These are phyloP conservation scores for Puccinellia tenuiflora DNA, from an alignment of 176 grass and related monocot genomes.

Conservation along the genomic window DNA sequence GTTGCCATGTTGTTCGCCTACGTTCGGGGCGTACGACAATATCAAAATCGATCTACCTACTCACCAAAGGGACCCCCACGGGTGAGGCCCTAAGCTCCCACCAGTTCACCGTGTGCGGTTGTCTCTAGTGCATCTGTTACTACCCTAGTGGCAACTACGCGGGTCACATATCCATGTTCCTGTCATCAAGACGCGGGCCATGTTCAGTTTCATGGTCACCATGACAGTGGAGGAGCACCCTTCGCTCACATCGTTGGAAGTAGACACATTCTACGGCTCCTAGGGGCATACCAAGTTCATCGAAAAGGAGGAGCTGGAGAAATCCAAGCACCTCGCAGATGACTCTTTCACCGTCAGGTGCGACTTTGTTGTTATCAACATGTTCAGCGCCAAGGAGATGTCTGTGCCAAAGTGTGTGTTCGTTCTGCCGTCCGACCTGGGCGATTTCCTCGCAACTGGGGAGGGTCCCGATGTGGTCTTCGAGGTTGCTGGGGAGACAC, in stretches of 20 bases:
- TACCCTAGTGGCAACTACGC: too few relatives aligned
- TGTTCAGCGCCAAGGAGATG: neutral
- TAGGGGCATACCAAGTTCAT: neutral
- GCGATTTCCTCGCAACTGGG: neutral
- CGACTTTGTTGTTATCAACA: neutral
- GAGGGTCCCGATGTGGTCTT: neutral
- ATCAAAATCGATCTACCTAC: too few relatives aligned
- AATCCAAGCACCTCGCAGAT: neutral
- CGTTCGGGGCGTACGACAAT: too few relatives aligned
- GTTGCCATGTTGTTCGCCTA: too few relatives aligned
- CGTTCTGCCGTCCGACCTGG: constrained; percentile 17
- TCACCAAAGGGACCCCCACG: too few relatives aligned
- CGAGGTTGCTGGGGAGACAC: neutral
- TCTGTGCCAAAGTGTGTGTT: neutral
- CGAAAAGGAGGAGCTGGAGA: neutral
- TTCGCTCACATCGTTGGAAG: neutral
- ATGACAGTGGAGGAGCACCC: neutral
- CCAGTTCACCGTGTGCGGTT: too few relatives aligned
- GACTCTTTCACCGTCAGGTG: neutral
- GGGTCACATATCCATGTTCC: too few relatives aligned
- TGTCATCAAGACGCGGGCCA: too few relatives aligned
- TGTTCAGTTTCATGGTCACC: too few relatives aligned
- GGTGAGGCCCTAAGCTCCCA: too few relatives aligned
- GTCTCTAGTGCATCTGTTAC: too few relatives aligned
- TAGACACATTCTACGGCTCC: neutral